These are phyloP conservation scores for Cladorrhinum sp. DNA, from an alignment of 2,329 filamentous ascomycete genomes.

Conservation along the genomic window DNA sequence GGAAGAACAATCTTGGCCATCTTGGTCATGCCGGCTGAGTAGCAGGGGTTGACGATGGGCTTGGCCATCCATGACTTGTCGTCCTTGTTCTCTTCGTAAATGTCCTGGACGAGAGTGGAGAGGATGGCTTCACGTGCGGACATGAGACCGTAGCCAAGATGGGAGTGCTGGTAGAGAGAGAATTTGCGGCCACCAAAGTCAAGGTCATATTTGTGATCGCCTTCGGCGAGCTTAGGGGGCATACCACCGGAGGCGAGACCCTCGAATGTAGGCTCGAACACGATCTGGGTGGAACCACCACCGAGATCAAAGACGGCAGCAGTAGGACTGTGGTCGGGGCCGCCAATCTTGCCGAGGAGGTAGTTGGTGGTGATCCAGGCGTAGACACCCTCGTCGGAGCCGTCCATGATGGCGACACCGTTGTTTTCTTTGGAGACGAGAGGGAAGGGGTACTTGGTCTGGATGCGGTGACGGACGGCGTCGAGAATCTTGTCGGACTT, in stretches of 20 bases:
- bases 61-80: conserved; percentile 63
- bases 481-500: conserved; percentile 80
- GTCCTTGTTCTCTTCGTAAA: conserved; percentile 60
- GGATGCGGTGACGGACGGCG: conserved; percentile 78
- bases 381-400: conserved; percentile 94
- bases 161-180: conserved; percentile 94
- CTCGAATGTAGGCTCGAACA: conserved; percentile 94
- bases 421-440: conserved; percentile 81
- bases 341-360: conserved; percentile 94
- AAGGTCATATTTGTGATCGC: conserved; percentile 94
- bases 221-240: conserved; percentile 78
- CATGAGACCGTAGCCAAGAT: conserved; percentile 96
- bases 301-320: conserved; percentile 95
- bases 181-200: conserved; percentile 88
- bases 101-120: conserved; percentile 67
- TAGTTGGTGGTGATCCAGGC: conserved; percentile 99
- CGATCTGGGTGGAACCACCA: conserved; percentile 96
- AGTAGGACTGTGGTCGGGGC: conserved; percentile 83
- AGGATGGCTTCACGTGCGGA: conserved; percentile 86
- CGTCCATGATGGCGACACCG: conserved; percentile 96
- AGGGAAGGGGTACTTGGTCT: conserved; percentile 90
- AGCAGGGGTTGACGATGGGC: conserved; percentile 79
- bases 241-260: conserved; percentile 70
- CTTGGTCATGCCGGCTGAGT: conserved; percentile 74
- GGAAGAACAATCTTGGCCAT: conserved; percentile 70